Evolutionary conservation across 306 rosid species (phyloP), one percentile per base, ranked within the genome.

Genomic region (Pyrus pyrifolia): DNA sequence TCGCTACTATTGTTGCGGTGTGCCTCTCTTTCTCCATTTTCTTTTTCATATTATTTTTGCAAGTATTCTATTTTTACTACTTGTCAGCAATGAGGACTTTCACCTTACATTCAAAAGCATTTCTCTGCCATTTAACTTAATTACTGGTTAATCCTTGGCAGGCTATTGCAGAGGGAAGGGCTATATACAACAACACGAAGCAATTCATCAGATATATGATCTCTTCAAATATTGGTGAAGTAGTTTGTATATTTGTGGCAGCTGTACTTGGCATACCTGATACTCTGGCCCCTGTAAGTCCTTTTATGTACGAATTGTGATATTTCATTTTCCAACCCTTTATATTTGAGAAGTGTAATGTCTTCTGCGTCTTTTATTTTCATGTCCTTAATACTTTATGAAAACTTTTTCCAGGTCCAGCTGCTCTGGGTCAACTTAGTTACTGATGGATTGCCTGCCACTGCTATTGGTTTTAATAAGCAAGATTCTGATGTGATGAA

Each of bases 81-180:
- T 30, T 13, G 4, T 21, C 9, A 17, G 65, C 19, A 59, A 59
- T 19, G 21, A 30, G 15, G n/a, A n/a, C 44, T 53, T 27, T 13
- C 7, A 11, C 42, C 29, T 67, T 65, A 12, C 33, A 40, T 10
- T 61, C 3, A 58, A 61, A 35, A 21, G 19, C 52, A 64, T 63
- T 19, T 44, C 23, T 23, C 18, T 49, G 29, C 44, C 49, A 30
- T 85, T 78, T 49, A 83, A 71, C 66, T 80, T 71, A 71, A 18
- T 76, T 72, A 78, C 66, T 60, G 22, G 64, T 77, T 81, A 51
- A 76, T 77, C 72, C 27, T 76, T 74, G 58, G 82, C 84, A 94
- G 98, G 98, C 97, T 70, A 95, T 94, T 78, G 97, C 98, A 71
- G 98, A 94, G 89, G 98, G 98, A 77, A 87, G 98, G 86, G 97